Evolutionary conservation across 805 yeast species (phyloP), one percentile per base, ranked within the genome.

Genomic region (Starmerella vitae): DNA sequence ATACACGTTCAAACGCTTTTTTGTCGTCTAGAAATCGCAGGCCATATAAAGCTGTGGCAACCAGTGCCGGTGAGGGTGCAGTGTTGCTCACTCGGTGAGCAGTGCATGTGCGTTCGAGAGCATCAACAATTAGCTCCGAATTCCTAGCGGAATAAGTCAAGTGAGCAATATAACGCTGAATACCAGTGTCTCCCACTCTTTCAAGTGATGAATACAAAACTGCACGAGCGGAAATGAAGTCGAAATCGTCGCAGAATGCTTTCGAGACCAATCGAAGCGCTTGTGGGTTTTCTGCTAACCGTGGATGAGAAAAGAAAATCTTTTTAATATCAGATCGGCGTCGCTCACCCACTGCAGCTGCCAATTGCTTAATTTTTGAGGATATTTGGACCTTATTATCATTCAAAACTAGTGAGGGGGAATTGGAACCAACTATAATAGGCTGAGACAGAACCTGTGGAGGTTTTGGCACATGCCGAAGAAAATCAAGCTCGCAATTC

Each of bases 211-310:
- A 43, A 14, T 36, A 13, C 12, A 50, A 38, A 7, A 49, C 18
- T 7, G 53, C 51, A 28, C 36, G 41, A 5, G 54, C 53, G 1
- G 48, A 31, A 6, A 42, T 36, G 31, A 47, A 50, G 32, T 50
- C 54, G 32, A 33, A 34, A 37, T 35, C 36, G 30, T 39, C 42
- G 25, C 50, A 42, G 37, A 42, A 43, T 21, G 35, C 26, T 20
- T 43, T 39, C 5, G 49, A 9, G n/a, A 50, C 34, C 14, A 36
- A 30, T 10, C 40, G 30, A 27, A 47, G 14, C 5, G 50, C 52
- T 2, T 37, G 32, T 8, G 42, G 40, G 8, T 43, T 41, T 15
- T 24, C 25, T n/a, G 36, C 39, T 10, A 44, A 39, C 19, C 33
- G 18, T 21, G 50, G 49, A 7, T 27, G 33, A n/a, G 26, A 17